These are phyloP conservation scores for Pleurotus citrinopileatus DNA, from an alignment of 768 basidiomycete genomes.

Conservation along the genomic window DNA sequence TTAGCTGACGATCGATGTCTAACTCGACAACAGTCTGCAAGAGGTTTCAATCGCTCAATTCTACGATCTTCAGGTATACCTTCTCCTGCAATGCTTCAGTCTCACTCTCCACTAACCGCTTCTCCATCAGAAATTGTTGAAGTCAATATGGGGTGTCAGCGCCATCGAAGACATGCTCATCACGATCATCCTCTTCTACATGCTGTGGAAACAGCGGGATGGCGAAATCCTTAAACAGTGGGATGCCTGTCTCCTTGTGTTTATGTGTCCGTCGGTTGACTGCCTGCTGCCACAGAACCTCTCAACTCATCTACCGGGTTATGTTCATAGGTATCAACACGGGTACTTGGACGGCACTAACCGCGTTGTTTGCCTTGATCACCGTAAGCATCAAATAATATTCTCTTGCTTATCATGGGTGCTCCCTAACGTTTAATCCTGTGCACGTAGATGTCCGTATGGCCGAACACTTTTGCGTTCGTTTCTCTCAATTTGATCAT, in stretches of 20 bases:
- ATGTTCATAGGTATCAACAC: conserved; percentile 25
- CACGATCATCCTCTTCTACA: conserved; percentile 5
- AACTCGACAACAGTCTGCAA: background rate
- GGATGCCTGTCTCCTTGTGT: background rate
- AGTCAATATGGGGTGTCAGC: conserved; percentile 7
- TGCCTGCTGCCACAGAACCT: conserved; percentile 5
- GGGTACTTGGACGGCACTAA: conserved; percentile 7
- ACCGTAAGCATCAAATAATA: background rate
- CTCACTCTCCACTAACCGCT: background rate
- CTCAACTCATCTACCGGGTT: conserved; percentile 17
- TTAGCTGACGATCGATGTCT: background rate
- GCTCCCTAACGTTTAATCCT: background rate
- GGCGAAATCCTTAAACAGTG: conserved; percentile 6
- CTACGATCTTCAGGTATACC: conserved; percentile 4
- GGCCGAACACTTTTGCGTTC: conserved; percentile 5
- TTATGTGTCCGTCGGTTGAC: conserved; percentile 4
- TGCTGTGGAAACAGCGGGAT: conserved; percentile 6
- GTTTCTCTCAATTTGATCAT: conserved; percentile 6
- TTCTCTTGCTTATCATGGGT: background rate
- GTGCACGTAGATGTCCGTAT: background rate
- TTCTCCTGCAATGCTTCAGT: background rate
- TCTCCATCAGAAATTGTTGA: background rate
- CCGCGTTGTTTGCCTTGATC: conserved; percentile 4
- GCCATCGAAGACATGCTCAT: conserved; percentile 5
- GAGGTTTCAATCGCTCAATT: background rate